phyloP scores from a whole-genome alignment of 257 asterid species.

The Nicotiana otophora region DNA sequence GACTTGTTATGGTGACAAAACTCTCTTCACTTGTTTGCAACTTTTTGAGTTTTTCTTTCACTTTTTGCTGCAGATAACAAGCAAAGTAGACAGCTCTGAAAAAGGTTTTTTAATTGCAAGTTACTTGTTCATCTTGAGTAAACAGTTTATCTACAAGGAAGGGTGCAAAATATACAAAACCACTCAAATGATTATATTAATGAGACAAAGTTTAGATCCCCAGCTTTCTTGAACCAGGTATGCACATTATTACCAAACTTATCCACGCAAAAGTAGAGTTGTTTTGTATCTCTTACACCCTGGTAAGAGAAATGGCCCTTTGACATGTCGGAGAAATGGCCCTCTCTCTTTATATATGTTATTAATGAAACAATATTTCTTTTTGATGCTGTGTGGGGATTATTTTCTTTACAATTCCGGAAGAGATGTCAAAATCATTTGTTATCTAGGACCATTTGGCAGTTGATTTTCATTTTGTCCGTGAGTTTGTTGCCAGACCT shows the following conservation, averaged over 20 bases:
- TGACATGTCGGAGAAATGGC: background rate
- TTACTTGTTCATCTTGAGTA: background rate
- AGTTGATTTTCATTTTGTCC: background rate
- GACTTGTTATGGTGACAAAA: background rate
- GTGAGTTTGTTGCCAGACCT: background rate
- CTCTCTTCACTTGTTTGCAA: background rate
- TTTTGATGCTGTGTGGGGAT: background rate
- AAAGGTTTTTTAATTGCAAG: background rate
- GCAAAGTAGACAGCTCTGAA: background rate
- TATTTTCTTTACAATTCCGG: background rate
- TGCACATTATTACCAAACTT: background rate
- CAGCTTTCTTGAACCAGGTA: background rate
- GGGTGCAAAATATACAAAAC: background rate
- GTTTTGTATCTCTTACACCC: background rate
- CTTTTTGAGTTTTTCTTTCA: background rate
- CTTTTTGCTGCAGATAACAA: background rate
- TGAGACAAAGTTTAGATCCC: background rate
- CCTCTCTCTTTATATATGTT: background rate
- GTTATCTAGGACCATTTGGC: background rate
- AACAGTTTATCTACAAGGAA: background rate
- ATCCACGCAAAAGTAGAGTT: background rate
- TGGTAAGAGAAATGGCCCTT: background rate
- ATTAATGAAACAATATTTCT: background rate
- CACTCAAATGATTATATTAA: background rate
- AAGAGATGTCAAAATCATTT: background rate